These are phyloP conservation scores for Mycena indigotica DNA, from an alignment of 768 basidiomycete species.

Conservation along the genomic window DNA sequence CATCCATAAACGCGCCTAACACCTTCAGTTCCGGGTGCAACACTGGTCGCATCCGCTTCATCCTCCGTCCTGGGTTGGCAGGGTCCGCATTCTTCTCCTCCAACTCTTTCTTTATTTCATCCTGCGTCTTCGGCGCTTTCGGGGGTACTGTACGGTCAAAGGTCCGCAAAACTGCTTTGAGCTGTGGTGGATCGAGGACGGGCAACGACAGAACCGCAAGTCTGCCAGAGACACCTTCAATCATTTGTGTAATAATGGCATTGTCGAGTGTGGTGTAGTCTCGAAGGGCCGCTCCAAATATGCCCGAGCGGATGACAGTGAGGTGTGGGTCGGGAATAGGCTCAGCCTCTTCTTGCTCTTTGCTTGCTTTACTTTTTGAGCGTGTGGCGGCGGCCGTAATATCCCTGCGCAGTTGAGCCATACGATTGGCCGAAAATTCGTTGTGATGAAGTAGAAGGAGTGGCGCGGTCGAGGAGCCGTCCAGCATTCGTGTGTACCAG, in stretches of 20 bases:
- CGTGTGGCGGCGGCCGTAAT: constrained; percentile 59
- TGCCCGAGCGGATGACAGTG: constrained; percentile 72
- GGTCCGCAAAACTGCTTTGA: constrained; percentile 65
- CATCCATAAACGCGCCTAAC: constrained; percentile 81
- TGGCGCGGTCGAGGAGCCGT: constrained; percentile 55
- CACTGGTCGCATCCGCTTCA: constrained; percentile 57
- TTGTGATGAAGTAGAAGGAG: constrained; percentile 79
- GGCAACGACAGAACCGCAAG: constrained; percentile 69
- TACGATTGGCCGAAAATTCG: constrained; percentile 69
- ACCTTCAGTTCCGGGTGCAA: constrained; percentile 69
- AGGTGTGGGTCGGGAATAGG: constrained; percentile 50
- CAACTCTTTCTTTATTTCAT: constrained; percentile 50
- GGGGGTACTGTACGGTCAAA: constrained; percentile 69
- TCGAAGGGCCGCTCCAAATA: constrained; percentile 78
- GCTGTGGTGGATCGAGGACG: constrained; percentile 70
- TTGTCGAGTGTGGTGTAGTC: constrained; percentile 56
- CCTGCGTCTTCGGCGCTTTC: constrained; percentile 53
- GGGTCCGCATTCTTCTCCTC: constrained; percentile 64
- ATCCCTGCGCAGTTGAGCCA: constrained; percentile 69
- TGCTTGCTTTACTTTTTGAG: constrained; percentile 34
- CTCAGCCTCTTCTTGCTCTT: constrained; percentile 30
- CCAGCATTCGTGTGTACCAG: constrained; percentile 75
- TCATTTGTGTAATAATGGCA: constrained; percentile 51
- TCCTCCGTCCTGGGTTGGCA: constrained; percentile 68
- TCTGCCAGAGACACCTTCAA: constrained; percentile 57